These are phyloP conservation scores for Mycena albidolilacea DNA, from an alignment of 768 basidiomycete species.

Conservation along the genomic window DNA sequence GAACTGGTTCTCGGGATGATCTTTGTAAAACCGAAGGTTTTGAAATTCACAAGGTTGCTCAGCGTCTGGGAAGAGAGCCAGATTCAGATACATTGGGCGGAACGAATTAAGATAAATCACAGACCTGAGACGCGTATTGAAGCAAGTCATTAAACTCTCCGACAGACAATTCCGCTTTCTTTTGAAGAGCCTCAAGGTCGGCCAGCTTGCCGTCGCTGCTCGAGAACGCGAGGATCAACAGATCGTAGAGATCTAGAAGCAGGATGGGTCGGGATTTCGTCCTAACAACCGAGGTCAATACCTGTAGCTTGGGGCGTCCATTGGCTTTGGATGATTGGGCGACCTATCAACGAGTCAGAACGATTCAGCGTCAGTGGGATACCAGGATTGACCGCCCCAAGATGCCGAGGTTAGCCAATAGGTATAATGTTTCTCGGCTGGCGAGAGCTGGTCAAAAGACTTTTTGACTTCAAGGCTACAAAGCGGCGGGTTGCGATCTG, in stretches of 20 bases:
- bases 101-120: conserved; percentile 29
- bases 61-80: conserved; percentile 56
- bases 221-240: conserved; percentile 80
- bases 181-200: conserved; percentile 69
- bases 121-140: conserved; percentile 82
- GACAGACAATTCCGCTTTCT: conserved; percentile 64
- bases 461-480: conserved; percentile 79
- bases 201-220: conserved; percentile 66
- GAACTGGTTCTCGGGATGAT: conserved; percentile 80
- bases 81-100: background rate
- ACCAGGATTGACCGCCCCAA: conserved; percentile 81
- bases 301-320: conserved; percentile 79
- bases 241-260: conserved; percentile 73
- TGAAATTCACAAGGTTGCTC: conserved; percentile 82
- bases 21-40: conserved; percentile 88
- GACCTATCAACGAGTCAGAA: too few species aligned
- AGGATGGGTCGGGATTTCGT: conserved; percentile 41
- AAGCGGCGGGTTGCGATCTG: conserved; percentile 83
- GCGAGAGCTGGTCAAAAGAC: conserved; percentile 80
- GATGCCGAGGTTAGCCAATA: conserved; percentile 80
- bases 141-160: conserved; percentile 80
- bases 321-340: conserved; percentile 81
- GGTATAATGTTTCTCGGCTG: conserved; percentile 84
- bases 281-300: background rate
- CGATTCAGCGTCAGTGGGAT: too few species aligned